Evolutionary conservation across 805 yeast species (phyloP).

Genomic region (Ogataea siamensis): DNA sequence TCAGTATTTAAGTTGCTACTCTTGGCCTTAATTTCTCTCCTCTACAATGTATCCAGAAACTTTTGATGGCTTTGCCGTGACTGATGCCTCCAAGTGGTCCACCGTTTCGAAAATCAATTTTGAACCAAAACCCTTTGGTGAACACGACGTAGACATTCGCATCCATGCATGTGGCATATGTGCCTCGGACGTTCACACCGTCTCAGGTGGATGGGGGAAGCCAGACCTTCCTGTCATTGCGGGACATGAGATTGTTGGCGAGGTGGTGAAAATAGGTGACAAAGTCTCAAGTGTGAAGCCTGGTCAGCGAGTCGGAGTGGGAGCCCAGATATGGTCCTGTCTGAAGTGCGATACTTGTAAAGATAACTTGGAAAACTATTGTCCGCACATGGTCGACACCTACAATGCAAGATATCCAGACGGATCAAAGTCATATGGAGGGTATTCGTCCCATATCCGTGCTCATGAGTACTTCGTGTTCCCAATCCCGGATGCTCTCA

Average conservation of each 20-base stretch:
- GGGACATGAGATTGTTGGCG: constrained; percentile 69
- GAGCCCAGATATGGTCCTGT: constrained; percentile 68
- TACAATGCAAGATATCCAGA: constrained; percentile 35
- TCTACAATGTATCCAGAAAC: constrained; percentile 33
- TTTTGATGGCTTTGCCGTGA: constrained; percentile 39
- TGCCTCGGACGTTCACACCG: constrained; percentile 58
- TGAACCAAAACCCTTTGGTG: constrained; percentile 39
- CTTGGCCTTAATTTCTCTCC: not conserved
- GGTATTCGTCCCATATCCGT: constrained; percentile 63
- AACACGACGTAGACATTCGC: constrained; percentile 44
- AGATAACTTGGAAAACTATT: constrained; percentile 46
- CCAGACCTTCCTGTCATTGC: constrained; percentile 37
- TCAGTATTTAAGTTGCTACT: not conserved
- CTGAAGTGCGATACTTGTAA: constrained; percentile 59
- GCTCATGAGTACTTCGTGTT: constrained; percentile 63
- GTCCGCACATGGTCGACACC: constrained; percentile 38
- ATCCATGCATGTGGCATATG: constrained; percentile 52
- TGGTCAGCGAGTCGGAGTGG: constrained; percentile 79
- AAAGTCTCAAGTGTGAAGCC: constrained; percentile 49
- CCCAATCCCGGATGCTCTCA: constrained; percentile 60
- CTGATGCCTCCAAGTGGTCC: constrained; percentile 37
- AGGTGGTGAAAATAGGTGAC: constrained; percentile 57
- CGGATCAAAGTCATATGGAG: constrained; percentile 51
- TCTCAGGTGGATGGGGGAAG: constrained; percentile 46
- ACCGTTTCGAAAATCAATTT: constrained; percentile 28